A percentile compares a stretch with the other conserved stretches of the same genome.
Evolutionary conservation across 1,284 basidiomycete species (phyloP).

Genomic region (Volvariella surrecta): DNA sequence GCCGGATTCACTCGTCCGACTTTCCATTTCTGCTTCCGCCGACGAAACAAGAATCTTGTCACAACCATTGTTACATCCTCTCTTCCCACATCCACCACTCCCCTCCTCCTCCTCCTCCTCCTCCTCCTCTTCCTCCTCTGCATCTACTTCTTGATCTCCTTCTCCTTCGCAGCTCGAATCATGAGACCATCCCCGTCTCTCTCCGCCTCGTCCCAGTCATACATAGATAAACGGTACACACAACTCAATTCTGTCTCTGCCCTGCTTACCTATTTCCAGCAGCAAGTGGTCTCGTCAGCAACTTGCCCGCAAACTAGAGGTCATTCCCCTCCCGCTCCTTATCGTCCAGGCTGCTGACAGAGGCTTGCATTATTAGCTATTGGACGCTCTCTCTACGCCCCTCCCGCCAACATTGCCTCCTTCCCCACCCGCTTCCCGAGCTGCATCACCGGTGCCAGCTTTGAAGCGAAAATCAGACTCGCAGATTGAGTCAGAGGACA

Average conservation of each 20-base stretch:
- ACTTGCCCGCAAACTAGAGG: slow-evolving; percentile 51
- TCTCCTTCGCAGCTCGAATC: slow-evolving; percentile 1
- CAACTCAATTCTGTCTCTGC: slow-evolving; percentile 9
- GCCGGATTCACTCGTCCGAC: slow-evolving; percentile 1
- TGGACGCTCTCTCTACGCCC: slow-evolving; percentile 44
- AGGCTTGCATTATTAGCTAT: slow-evolving; percentile 34
- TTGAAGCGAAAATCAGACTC: slow-evolving; percentile 55
- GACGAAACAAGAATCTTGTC: slow-evolving; percentile 13
- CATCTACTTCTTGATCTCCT: background rate
- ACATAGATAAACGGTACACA: slow-evolving; percentile 24
- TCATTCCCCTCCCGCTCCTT: slow-evolving; percentile 11
- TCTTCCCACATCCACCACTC: slow-evolving; percentile 31
- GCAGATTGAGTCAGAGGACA: slow-evolving; percentile 32
- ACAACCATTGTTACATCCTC: slow-evolving; percentile 21
- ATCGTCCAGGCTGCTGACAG: slow-evolving; percentile 10
- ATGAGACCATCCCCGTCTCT: slow-evolving; percentile 13
- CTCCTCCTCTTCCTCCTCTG: slow-evolving; percentile 10
- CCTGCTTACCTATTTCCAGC: slow-evolving; percentile 16
- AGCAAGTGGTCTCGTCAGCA: slow-evolving; percentile 54
- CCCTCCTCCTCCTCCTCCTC: slow-evolving; percentile 8
- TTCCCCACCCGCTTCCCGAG: slow-evolving; percentile 58
- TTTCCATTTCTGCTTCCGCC: slow-evolving; percentile 12
- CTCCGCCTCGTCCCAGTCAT: slow-evolving; percentile 10
- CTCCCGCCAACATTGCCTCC: slow-evolving; percentile 57
- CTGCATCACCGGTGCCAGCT: slow-evolving; percentile 45